These are phyloP conservation scores for Trichosporon sp. DNA, from an alignment of 1,284 basidiomycete species.

Conservation along the genomic window DNA sequence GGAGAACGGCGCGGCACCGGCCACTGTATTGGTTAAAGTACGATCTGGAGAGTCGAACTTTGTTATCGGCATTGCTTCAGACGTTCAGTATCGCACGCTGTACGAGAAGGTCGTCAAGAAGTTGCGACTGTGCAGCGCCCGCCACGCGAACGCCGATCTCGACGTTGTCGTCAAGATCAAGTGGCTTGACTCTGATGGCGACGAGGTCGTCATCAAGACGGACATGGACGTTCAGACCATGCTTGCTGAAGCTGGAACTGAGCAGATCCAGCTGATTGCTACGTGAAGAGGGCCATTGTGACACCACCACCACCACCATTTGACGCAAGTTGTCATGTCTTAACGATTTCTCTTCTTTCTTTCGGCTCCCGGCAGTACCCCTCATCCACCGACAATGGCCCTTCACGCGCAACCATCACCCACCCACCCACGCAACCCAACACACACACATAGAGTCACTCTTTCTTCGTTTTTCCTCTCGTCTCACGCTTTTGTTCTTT, in stretches of 20 bases:
- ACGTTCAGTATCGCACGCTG: conserved; percentile 71
- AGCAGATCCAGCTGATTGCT: conserved; percentile 25
- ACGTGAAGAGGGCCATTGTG: neutral
- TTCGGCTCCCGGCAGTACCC: neutral
- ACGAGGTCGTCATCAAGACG: conserved; percentile 41
- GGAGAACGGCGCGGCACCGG: conserved; percentile 12
- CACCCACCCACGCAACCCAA: neutral
- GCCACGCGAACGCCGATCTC: conserved; percentile 66
- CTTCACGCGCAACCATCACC: neutral
- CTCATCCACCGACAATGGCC: neutral
- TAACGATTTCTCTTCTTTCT: neutral
- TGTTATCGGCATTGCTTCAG: conserved; percentile 77
- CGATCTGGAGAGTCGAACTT: conserved; percentile 56
- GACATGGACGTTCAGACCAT: conserved; percentile 45
- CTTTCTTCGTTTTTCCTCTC: conserved; percentile 2
- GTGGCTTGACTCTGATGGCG: conserved; percentile 43
- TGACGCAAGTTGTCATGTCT: neutral
- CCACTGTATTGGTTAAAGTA: conserved; percentile 69
- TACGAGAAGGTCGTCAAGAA: conserved; percentile 88
- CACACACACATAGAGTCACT: neutral
- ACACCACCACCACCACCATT: neutral
- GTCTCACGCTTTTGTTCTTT: neutral
- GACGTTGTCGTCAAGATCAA: conserved; percentile 56
- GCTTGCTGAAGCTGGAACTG: conserved; percentile 31
- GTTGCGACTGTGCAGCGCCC: conserved; percentile 77